These are phyloP conservation scores for Acacia concinna DNA, from an alignment of 331 rosid genomes.

Conservation along the genomic window DNA sequence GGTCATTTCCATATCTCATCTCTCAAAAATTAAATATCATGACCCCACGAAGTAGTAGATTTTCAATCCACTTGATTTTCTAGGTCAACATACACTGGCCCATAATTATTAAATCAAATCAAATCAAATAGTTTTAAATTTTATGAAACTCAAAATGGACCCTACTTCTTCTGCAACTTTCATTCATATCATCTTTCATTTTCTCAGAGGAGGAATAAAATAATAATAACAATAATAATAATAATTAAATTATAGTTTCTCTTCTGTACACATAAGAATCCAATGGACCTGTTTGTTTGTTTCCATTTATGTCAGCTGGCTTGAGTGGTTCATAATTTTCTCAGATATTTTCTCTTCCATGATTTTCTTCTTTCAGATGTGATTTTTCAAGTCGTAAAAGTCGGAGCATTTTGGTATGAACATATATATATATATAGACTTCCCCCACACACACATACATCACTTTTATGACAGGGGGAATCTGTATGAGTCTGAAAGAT, in stretches of 20 bases:
- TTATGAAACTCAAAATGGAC: background rate
- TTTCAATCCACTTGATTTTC: background rate
- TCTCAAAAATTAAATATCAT: background rate
- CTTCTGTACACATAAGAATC: background rate
- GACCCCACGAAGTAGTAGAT: constrained; percentile 14
- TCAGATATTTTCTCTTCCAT: background rate
- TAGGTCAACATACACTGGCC: background rate
- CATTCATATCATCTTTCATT: constrained; percentile 1
- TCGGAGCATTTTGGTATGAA: background rate
- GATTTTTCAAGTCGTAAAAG: background rate
- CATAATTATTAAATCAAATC: background rate
- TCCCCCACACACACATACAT: background rate
- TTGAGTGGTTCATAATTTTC: background rate
- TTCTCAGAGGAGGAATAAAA: background rate
- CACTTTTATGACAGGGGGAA: background rate
- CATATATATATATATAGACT: background rate
- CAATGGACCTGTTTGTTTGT: background rate
- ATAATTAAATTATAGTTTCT: background rate
- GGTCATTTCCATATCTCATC: background rate
- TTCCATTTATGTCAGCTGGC: background rate
- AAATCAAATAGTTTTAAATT: background rate
- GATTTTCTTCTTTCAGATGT: constrained; percentile 3
- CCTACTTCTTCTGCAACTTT: background rate
- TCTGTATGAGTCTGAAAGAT: background rate
- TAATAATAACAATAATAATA: background rate